Evolutionary conservation across 495 filamentous ascomycete species (phyloP).

Genomic region (Aspergillus indologenus): DNA sequence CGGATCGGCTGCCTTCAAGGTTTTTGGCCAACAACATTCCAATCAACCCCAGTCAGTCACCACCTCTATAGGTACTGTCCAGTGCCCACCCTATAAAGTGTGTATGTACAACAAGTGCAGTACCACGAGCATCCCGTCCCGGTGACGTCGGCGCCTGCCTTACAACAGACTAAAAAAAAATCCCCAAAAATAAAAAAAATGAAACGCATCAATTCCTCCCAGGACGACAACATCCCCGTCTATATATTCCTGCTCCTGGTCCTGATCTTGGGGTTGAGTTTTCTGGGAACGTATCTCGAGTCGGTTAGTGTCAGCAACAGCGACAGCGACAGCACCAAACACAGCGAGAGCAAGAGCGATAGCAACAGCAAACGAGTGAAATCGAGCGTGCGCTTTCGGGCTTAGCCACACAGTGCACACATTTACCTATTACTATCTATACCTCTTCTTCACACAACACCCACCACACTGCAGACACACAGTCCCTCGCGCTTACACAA

Average conservation of each 20-base stretch:
- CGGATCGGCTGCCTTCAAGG: no score
- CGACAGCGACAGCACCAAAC: no score
- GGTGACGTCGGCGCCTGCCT: conserved; percentile 19
- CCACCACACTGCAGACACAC: not conserved
- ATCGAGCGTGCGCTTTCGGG: not conserved
- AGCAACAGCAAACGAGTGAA: conserved; percentile 20
- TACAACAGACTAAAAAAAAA: conserved; percentile 16
- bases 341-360: no score
- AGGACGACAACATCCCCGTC: conserved; percentile 30
- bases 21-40: no score
- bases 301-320: not conserved
- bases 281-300: conserved; percentile 29
- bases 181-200: no score
- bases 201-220: conserved; percentile 28
- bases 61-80: no score
- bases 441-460: not conserved
- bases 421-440: not conserved
- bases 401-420: not conserved
- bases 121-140: not conserved
- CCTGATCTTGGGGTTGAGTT: conserved; percentile 27
- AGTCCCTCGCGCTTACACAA: no score
- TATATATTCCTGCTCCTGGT: conserved; percentile 36
- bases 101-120: not conserved
- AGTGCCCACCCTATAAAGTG: no score
- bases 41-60: no score